Percentiles rank a stretch among this genome's conserved stretches.
phyloP scores from a whole-genome alignment of 192 early-diverging fungal genomes.

The Kickxella alabastrina region DNA sequence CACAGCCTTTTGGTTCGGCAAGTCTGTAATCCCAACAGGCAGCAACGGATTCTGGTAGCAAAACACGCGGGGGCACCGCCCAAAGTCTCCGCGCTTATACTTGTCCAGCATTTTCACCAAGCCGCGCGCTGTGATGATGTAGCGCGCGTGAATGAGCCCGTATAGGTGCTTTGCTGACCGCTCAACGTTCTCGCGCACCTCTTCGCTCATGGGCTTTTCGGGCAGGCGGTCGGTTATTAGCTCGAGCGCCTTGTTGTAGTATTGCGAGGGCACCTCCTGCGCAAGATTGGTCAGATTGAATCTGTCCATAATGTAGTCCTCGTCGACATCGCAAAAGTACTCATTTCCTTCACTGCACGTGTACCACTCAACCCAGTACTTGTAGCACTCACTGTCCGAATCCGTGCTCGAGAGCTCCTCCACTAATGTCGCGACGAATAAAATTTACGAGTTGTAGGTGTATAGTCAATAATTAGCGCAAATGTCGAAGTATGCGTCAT shows the following conservation, averaged over 20 bases:
- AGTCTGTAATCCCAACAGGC: constrained; percentile 85
- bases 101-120: constrained; percentile 96
- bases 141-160: constrained; percentile 98
- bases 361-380: constrained; percentile 97
- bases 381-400: constrained; percentile 44
- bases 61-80: constrained; percentile 91
- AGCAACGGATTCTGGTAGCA: constrained; percentile 88
- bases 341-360: constrained; percentile 89
- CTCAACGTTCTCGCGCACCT: constrained; percentile 77
- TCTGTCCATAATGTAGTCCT: constrained; percentile 92
- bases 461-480: too few species aligned
- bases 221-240: constrained; percentile 76
- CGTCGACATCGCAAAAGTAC: constrained; percentile 98
- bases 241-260: constrained; percentile 87
- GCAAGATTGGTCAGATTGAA: constrained; percentile 96
- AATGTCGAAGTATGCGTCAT: too few species aligned
- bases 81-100: constrained; percentile 89
- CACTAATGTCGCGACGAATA: too few species aligned
- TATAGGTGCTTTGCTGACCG: constrained; percentile 88
- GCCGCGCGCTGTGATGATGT: constrained; percentile 87
- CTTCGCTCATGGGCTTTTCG: constrained; percentile 51
- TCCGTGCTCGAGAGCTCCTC: constrained; percentile 39
- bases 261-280: constrained; percentile 68
- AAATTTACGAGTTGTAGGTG: too few species aligned
- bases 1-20: constrained; percentile 77